Evolutionary conservation across 352 stramenopile species (phyloP), one percentile per base, ranked within the genome.

Genomic region (Phytophthora capsici): DNA sequence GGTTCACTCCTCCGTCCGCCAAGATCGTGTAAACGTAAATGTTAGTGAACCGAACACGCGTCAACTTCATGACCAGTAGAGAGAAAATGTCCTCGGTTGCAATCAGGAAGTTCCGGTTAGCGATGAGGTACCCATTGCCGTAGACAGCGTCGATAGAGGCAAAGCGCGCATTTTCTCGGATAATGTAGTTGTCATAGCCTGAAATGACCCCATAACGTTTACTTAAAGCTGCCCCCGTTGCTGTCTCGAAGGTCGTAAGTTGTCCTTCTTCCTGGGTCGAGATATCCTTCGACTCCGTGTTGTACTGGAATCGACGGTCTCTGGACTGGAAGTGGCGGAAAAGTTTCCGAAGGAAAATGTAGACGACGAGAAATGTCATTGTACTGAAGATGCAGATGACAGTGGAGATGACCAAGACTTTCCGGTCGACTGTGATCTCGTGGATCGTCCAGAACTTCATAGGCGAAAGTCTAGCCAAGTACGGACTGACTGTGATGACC

Each of bases 101-200:
- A 5, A 82, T 62, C 3, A 82, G 61, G 34, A 71, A 80, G 45
- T 73, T 77, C 40, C 34, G 28, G 54, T 76, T 77, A 12, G 61
- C 70, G 19, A 79, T 58, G 25, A 82, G 62, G 25, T 62, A 81
- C 0, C 69, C 73, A 26, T 66, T 76, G 43, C 66, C 63, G 16
- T 71, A 82, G 16, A 79, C 75, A 7, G 66, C 73, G n/a, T 78
- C 72, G 7, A 71, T 67, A 2, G 62, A 74, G 17, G 71, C 71
- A 45, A 65, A 80, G 34, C 71, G 69, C n/a, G 75, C 53, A 10
- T 58, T 64, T 26, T 73, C 65, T 16, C 70, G 63, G 20, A 57
- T 44, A 14, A 71, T n/a, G 36, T 72, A 77, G 50, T 80, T 80
- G n/a, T 77, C 64, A 51, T 75, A 84, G 8, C 67, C 57, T 2